A percentile compares a stretch with the other conserved stretches of the same genome.
Conservation (phyloP, 768 basidiomycete genomes). For the Mrakia blollopis region DNA sequence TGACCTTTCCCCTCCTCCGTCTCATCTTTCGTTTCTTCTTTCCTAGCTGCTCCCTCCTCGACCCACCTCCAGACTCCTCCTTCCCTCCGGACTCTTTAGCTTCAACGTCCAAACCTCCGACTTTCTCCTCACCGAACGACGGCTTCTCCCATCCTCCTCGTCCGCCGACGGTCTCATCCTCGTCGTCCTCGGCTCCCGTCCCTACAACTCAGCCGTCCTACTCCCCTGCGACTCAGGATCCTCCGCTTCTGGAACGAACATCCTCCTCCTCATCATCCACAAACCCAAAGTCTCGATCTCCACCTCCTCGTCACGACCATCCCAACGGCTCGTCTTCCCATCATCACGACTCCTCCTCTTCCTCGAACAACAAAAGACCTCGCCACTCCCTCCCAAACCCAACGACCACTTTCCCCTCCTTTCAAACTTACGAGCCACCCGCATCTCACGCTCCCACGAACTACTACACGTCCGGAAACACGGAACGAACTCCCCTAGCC, state of each 20-base stretch:
- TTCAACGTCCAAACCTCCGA: not conserved
- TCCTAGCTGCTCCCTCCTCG: constrained; percentile 10
- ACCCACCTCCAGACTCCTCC: not conserved
- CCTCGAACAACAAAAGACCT: not conserved
- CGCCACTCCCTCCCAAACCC: constrained; percentile 11
- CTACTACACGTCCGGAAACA: too few species aligned
- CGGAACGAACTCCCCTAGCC: not conserved
- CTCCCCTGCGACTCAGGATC: not conserved
- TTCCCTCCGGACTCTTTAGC: not conserved
- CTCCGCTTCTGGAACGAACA: not conserved
- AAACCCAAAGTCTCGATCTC: not conserved
- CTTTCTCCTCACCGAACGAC: not conserved
- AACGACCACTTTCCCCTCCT: not conserved
- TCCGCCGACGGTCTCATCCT: not conserved
- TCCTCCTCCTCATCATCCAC: not conserved
- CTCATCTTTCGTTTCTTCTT: not conserved
- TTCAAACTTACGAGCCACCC: not conserved
- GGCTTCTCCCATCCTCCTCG: not conserved
- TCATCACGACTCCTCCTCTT: not conserved
- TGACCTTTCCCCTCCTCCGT: not conserved
- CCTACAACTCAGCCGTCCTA: not conserved
- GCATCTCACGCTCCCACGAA: not conserved
- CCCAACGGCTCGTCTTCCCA: not conserved
- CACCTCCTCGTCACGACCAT: not conserved
- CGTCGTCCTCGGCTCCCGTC: not conserved